phyloP scores from a whole-genome alignment of 192 early-diverging fungal genomes.

The Umbelopsis isabellina region DNA sequence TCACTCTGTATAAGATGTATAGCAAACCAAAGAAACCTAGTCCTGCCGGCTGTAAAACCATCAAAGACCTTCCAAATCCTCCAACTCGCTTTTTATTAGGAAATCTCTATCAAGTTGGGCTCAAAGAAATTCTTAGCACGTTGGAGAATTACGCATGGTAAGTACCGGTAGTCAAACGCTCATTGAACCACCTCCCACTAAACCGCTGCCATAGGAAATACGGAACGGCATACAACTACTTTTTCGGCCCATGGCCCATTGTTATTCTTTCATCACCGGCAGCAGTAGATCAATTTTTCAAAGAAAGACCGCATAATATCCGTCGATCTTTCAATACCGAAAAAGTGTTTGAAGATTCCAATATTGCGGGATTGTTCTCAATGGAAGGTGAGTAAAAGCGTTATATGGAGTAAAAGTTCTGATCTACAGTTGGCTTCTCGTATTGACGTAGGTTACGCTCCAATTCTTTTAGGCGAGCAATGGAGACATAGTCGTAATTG shows the following conservation, averaged over 20 bases:
- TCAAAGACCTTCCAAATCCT: no score
- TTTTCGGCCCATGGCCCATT: neutral
- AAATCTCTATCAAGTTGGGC: no score
- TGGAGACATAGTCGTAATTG: conserved; percentile 24
- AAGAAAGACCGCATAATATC: conserved; percentile 5
- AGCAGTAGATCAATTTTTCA: conserved; percentile 13
- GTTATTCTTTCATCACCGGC: conserved; percentile 2
- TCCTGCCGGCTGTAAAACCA: no score
- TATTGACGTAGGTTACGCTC: neutral
- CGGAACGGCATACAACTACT: conserved; percentile 4
- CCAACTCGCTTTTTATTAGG: no score
- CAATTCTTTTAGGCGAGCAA: neutral
- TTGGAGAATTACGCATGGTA: conserved; percentile 14
- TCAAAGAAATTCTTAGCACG: no score
- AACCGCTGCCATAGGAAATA: conserved; percentile 5
- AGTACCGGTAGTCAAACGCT: neutral
- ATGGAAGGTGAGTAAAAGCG: conserved; percentile 2
- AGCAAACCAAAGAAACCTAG: no score
- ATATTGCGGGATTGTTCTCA: conserved; percentile 13
- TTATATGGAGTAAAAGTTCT: neutral
- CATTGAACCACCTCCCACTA: no score
- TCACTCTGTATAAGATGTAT: no score
- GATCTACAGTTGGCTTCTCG: neutral
- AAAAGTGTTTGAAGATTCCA: conserved; percentile 7
- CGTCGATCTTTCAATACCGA: neutral